Percentiles rank a stretch among this genome's conserved stretches.
These are phyloP conservation scores for Xerocomus potaroensis DNA, from an alignment of 768 basidiomycete genomes.

Conservation along the genomic window DNA sequence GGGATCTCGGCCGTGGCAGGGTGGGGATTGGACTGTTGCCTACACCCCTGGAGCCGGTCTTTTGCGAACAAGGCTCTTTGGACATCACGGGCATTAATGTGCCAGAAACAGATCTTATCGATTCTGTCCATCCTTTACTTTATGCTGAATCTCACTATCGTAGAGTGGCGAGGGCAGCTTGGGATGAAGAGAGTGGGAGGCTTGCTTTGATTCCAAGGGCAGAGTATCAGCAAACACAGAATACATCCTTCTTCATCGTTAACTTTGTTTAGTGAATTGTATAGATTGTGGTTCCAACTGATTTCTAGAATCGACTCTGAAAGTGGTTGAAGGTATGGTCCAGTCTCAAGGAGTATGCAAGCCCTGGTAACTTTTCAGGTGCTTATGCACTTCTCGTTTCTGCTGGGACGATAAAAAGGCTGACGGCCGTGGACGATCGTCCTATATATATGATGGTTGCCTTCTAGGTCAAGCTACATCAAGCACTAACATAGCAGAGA, in stretches of 20 bases:
- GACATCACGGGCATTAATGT: slow-evolving; percentile 3
- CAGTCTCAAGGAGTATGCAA: no score
- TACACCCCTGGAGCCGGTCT: slow-evolving; percentile 1
- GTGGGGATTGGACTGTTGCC: slow-evolving; percentile 5
- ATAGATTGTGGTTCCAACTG: no score
- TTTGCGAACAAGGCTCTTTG: slow-evolving; percentile 3
- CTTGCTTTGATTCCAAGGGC: slow-evolving; percentile 5
- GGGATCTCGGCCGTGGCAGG: slow-evolving; percentile 9
- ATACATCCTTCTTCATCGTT: background rate
- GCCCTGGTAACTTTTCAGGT: no score
- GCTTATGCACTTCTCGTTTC: no score
- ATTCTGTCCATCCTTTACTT: background rate
- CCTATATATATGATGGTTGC: background rate
- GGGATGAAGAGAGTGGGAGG: slow-evolving; percentile 15
- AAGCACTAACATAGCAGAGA: no score
- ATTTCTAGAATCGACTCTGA: no score
- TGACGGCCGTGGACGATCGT: no score
- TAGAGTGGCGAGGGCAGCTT: slow-evolving; percentile 5
- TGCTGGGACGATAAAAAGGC: no score
- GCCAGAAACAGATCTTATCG: background rate
- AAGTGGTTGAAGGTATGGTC: no score
- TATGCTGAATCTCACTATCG: background rate
- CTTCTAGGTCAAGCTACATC: no score
- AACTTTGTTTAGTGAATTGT: background rate
- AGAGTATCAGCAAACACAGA: background rate